Percentiles rank a stretch among this genome's conserved stretches.
phyloP scores from a whole-genome alignment of 495 filamentous ascomycete genomes.

The Penicillium roqueforti region DNA sequence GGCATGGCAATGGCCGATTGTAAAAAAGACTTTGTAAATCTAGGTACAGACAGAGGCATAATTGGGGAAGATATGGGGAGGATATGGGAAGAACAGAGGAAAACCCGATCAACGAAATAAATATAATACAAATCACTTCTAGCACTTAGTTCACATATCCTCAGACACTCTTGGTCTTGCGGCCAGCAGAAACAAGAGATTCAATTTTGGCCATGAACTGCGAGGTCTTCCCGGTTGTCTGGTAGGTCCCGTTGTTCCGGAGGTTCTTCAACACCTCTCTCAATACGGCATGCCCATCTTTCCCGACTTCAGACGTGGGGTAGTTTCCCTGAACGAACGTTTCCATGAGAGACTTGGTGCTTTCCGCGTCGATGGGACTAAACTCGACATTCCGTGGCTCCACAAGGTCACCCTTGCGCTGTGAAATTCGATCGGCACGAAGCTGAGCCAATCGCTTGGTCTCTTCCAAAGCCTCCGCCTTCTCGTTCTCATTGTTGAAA shows the following conservation, averaged over 20 bases:
- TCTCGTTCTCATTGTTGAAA: slow-evolving; percentile 40
- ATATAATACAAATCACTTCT: slow-evolving; percentile 29
- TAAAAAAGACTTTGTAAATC: slow-evolving; percentile 22
- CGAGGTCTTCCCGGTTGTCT: slow-evolving; percentile 35
- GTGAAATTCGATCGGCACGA: slow-evolving; percentile 41
- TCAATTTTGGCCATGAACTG: slow-evolving; percentile 43
- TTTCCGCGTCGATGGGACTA: slow-evolving; percentile 48
- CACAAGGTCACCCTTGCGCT: slow-evolving; percentile 38
- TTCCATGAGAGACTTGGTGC: slow-evolving; percentile 62
- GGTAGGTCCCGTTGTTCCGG: slow-evolving; percentile 45
- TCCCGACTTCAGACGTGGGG: slow-evolving; percentile 14
- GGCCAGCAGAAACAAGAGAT: slow-evolving; percentile 34
- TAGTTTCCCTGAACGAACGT: slow-evolving; percentile 61
- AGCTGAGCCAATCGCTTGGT: slow-evolving; percentile 34
- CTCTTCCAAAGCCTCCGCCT: slow-evolving; percentile 32
- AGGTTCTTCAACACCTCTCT: slow-evolving; percentile 37
- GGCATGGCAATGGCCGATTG: slow-evolving; percentile 1
- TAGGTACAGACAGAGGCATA: slow-evolving; percentile 17
- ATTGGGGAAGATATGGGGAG: slow-evolving; percentile 7
- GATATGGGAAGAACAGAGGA: slow-evolving; percentile 9
- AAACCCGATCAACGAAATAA: slow-evolving; percentile 5
- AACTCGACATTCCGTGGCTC: slow-evolving; percentile 35
- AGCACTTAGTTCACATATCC: not conserved
- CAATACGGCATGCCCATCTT: slow-evolving; percentile 29
- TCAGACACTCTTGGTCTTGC: slow-evolving; percentile 30